Conservation (phyloP, 306 rosid species). For the Hippophae rhamnoides region DNA sequence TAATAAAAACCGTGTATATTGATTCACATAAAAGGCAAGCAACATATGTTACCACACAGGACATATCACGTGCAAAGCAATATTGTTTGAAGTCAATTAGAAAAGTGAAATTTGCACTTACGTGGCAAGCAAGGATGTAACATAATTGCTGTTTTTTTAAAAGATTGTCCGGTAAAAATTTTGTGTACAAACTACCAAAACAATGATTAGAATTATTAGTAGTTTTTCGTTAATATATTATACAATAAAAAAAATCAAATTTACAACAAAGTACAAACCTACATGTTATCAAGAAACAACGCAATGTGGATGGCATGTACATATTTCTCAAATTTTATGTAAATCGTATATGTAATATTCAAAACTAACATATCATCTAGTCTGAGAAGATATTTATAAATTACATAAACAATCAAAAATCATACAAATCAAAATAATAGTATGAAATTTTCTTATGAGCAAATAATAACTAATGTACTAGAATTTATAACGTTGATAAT, state of each 20-base stretch:
- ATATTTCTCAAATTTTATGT: slow-evolving; percentile 58
- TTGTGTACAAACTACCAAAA: slow-evolving; percentile 61
- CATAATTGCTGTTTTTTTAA: slow-evolving; percentile 61
- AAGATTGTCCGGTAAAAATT: slow-evolving; percentile 31
- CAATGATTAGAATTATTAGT: slow-evolving; percentile 25
- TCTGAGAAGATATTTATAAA: too few species aligned
- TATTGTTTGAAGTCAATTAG: too few species aligned
- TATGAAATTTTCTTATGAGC: too few species aligned
- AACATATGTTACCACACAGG: too few species aligned
- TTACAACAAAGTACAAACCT: slow-evolving; percentile 34
- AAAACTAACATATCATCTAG: too few species aligned
- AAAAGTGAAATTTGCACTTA: slow-evolving; percentile 25
- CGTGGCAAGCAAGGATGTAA: slow-evolving; percentile 93
- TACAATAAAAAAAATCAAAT: not conserved
- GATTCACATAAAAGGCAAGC: too few species aligned
- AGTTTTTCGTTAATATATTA: slow-evolving; percentile 10
- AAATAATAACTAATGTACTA: too few species aligned
- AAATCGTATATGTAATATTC: too few species aligned
- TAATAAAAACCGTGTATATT: too few species aligned
- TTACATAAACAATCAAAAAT: too few species aligned
- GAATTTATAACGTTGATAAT: too few species aligned
- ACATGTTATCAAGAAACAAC: slow-evolving; percentile 60
- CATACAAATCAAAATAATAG: not conserved
- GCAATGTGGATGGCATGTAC: slow-evolving; percentile 87
- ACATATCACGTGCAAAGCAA: not conserved